Percentiles rank a stretch among this genome's conserved stretches.
These are phyloP conservation scores for Camellia granthamiana DNA, from an alignment of 148 eudicot species.

Conservation along the genomic window DNA sequence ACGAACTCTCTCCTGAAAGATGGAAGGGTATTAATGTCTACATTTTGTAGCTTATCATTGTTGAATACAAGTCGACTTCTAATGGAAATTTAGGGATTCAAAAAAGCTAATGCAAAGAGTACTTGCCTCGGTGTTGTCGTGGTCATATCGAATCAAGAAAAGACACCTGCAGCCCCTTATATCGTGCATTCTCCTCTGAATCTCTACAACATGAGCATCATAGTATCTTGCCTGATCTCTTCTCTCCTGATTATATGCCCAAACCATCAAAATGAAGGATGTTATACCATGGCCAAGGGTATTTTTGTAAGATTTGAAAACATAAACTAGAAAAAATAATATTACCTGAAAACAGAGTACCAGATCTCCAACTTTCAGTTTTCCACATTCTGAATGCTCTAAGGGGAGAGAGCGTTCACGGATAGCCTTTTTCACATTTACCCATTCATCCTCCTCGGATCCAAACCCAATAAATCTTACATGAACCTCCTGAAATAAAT, in stretches of 20 bases:
- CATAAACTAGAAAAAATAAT: background rate
- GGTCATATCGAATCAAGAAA: conserved; percentile 72
- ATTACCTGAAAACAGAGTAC: conserved; percentile 89
- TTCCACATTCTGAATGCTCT: conserved; percentile 76
- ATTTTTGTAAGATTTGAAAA: background rate
- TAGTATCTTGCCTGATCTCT: conserved; percentile 68
- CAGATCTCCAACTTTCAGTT: conserved; percentile 62
- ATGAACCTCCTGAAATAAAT: conserved; percentile 67
- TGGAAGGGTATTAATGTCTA: too few species aligned
- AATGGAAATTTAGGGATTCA: background rate
- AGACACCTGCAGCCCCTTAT: conserved; percentile 94
- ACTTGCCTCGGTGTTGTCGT: conserved; percentile 66
- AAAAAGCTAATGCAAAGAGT: background rate
- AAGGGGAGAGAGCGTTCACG: conserved; percentile 79
- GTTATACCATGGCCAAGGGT: background rate
- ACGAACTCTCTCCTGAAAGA: conserved; percentile 64
- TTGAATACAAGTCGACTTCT: background rate
- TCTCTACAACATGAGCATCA: conserved; percentile 61
- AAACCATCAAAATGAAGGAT: background rate
- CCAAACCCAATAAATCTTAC: conserved; percentile 88
- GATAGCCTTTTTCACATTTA: conserved; percentile 51
- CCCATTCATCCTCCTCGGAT: conserved; percentile 91
- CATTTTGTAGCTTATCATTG: background rate
- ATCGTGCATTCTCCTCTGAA: conserved; percentile 80
- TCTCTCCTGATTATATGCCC: conserved; percentile 51